A percentile compares a stretch with the other conserved stretches of the same genome.
phyloP scores from a whole-genome alignment of 768 basidiomycete species.

The Leccinum imitatum region DNA sequence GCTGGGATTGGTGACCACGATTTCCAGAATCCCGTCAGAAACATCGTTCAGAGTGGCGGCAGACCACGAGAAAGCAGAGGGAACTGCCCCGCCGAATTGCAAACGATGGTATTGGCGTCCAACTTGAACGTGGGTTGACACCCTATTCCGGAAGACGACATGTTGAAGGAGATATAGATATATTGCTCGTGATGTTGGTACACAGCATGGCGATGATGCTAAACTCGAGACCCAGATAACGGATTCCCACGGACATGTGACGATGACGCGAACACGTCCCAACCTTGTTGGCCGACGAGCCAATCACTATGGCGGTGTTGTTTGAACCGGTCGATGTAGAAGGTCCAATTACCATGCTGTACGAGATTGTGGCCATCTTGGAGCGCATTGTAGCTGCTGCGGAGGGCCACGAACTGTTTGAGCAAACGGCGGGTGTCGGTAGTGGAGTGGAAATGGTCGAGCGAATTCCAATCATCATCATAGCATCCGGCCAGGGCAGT shows the following conservation, averaged over 20 bases:
- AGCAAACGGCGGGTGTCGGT: slow-evolving; percentile 72
- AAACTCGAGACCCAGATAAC: slow-evolving; percentile 65
- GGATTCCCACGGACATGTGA: too few species aligned
- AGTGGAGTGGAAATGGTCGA: slow-evolving; percentile 95
- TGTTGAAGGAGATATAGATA: slow-evolving; percentile 52
- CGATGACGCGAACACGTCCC: too few species aligned
- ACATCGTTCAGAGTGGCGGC: slow-evolving; percentile 66
- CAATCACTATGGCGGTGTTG: slow-evolving; percentile 76
- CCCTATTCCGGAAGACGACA: slow-evolving; percentile 67
- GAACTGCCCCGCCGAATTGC: slow-evolving; percentile 52
- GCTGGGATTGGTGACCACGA: slow-evolving; percentile 59
- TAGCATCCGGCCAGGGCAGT: slow-evolving; percentile 77
- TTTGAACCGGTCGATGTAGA: slow-evolving; percentile 83
- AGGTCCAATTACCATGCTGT: slow-evolving; percentile 84
- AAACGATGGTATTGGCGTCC: slow-evolving; percentile 41
- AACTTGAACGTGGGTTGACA: slow-evolving; percentile 48
- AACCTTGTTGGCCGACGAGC: slow-evolving; percentile 39
- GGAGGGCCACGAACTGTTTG: slow-evolving; percentile 69
- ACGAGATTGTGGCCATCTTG: slow-evolving; percentile 89
- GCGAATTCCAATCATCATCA: slow-evolving; percentile 81
- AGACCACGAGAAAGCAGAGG: slow-evolving; percentile 71
- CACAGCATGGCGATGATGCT: slow-evolving; percentile 73
- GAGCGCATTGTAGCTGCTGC: slow-evolving; percentile 67
- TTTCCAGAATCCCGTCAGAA: slow-evolving; percentile 79
- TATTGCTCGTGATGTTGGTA: slow-evolving; percentile 55